Evolutionary conservation across 1,284 basidiomycete species (phyloP).

Genomic region (Apiotrichum gracile): DNA sequence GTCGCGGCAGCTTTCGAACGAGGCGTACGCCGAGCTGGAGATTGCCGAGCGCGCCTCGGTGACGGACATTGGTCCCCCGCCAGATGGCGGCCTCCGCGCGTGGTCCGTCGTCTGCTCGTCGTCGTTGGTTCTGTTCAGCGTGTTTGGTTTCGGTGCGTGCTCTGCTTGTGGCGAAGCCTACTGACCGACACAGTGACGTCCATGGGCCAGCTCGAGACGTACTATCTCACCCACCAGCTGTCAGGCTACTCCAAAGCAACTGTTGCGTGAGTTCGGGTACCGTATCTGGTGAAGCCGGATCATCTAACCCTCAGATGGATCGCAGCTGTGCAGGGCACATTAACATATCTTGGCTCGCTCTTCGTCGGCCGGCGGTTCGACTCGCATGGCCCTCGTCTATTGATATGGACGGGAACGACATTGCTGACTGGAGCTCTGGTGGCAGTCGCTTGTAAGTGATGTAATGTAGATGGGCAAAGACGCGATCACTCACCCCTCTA

Average conservation of each 20-base stretch:
- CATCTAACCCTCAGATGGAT: conserved; percentile 30
- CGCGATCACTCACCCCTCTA: background rate
- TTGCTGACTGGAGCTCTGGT: conserved; percentile 30
- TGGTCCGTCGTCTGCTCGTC: conserved; percentile 28
- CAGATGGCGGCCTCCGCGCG: conserved; percentile 38
- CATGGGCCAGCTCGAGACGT: conserved; percentile 38
- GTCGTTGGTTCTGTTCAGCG: conserved; percentile 34
- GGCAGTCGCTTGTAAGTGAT: conserved; percentile 35
- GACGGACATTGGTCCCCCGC: conserved; percentile 29
- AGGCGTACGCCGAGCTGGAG: background rate
- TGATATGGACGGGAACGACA: conserved; percentile 30
- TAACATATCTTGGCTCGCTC: conserved; percentile 32
- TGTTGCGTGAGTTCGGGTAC: conserved; percentile 26
- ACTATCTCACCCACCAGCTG: conserved; percentile 40
- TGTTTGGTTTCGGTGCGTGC: conserved; percentile 39
- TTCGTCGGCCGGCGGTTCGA: conserved; percentile 40
- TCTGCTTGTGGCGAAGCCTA: too few species aligned
- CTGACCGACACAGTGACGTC: too few species aligned
- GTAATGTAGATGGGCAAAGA: background rate
- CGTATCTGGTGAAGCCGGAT: background rate
- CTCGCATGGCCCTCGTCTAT: conserved; percentile 28
- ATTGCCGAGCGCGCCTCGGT: background rate
- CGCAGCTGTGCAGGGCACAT: conserved; percentile 28
- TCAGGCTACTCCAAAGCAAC: conserved; percentile 25
- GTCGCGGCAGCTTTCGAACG: background rate